Evolutionary conservation across 2,329 filamentous ascomycete species (phyloP).

Genomic region (Domatiomyces globalis): DNA sequence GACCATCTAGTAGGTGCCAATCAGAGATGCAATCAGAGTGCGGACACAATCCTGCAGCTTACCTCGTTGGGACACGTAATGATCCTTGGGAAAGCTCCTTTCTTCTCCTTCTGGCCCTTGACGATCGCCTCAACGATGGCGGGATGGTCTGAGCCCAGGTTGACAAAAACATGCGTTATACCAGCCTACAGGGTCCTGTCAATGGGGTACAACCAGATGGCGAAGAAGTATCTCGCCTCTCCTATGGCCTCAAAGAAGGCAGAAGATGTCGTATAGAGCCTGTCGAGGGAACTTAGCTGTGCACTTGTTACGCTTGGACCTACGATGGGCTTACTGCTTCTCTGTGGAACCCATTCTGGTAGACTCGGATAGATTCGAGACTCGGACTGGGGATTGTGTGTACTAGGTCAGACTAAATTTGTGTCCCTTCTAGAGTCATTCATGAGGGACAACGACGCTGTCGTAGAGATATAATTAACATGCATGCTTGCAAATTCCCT

Average conservation of each 20-base stretch:
- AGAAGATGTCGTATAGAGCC: constrained; percentile 54
- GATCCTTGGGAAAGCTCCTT: constrained; percentile 52
- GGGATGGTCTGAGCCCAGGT: constrained; percentile 48
- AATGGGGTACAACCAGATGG: neutral
- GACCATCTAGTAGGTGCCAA: constrained; percentile 49
- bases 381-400: constrained; percentile 1
- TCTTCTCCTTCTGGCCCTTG: constrained; percentile 55
- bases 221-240: constrained; percentile 42
- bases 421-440: neutral
- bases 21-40: constrained; percentile 2
- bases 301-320: neutral
- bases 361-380: neutral
- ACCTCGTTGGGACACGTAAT: constrained; percentile 73
- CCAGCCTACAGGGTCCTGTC: constrained; percentile 27
- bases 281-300: neutral
- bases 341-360: constrained; percentile 10
- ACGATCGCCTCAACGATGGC: constrained; percentile 70
- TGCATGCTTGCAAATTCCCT: too few species aligned
- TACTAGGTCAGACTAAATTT: constrained; percentile 1
- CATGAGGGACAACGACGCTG: too few species aligned
- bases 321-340: constrained; percentile 3
- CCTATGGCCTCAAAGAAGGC: constrained; percentile 72
- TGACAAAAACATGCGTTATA: constrained; percentile 39
- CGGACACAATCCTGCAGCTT: constrained; percentile 11
- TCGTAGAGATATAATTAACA: too few species aligned